These are phyloP conservation scores for Cyclocybe aegerita DNA, from an alignment of 768 basidiomycete genomes.

Conservation along the genomic window DNA sequence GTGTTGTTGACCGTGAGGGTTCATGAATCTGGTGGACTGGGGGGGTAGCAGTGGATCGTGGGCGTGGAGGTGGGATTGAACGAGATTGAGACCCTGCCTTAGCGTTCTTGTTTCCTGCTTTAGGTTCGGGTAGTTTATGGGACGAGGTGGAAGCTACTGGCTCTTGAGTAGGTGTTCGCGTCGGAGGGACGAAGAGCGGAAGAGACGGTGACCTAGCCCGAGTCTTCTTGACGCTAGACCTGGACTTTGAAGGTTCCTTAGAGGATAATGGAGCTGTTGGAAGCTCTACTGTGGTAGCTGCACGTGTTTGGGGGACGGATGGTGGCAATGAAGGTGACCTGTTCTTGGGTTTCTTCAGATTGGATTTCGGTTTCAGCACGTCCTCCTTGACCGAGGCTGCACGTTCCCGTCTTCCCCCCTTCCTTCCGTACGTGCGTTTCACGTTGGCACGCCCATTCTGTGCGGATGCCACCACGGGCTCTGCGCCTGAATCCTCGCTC, in stretches of 20 bases:
- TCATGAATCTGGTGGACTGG: no score
- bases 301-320: background rate
- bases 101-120: no score
- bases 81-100: no score
- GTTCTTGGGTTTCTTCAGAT: background rate
- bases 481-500: conserved; percentile 16
- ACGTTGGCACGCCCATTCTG: background rate
- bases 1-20: no score
- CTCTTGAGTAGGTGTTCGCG: no score
- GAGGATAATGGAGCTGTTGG: background rate
- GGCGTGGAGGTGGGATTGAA: background rate
- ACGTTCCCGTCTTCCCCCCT: background rate
- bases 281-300: background rate
- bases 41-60: background rate
- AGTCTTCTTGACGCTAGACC: no score
- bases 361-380: background rate
- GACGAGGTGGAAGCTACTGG: no score
- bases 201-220: no score
- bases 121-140: no score
- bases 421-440: conserved; percentile 4
- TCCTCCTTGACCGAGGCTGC: background rate
- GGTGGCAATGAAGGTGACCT: conserved; percentile 3
- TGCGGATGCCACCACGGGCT: background rate
- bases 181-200: no score
- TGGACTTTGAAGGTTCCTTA: background rate